Evolutionary conservation across 1,139 yeast genomes (phyloP).

Genomic region (Pichia sp.): DNA sequence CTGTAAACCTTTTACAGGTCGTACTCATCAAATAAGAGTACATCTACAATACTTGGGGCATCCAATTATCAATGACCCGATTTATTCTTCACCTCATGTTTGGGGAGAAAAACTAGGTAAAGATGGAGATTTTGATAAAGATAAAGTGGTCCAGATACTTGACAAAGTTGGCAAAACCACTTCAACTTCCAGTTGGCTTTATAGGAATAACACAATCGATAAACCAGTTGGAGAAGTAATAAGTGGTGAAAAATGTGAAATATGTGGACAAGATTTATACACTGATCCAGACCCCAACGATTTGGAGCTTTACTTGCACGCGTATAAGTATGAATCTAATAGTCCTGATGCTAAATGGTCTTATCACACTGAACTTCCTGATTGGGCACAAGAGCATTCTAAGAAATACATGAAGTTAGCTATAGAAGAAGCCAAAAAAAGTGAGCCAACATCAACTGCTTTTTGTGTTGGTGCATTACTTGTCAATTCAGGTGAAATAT

Average conservation of each 20-base stretch:
- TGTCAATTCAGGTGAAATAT: slow-evolving; percentile 48
- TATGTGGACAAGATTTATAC: slow-evolving; percentile 67
- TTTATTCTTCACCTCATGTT: slow-evolving; percentile 58
- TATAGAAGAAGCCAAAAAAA: slow-evolving; percentile 66
- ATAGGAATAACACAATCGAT: slow-evolving; percentile 29
- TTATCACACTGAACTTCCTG: slow-evolving; percentile 73
- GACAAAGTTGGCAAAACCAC: slow-evolving; percentile 62
- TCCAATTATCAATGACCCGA: slow-evolving; percentile 93
- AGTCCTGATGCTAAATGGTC: slow-evolving; percentile 46
- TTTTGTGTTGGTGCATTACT: slow-evolving; percentile 91
- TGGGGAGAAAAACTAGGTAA: slow-evolving; percentile 67
- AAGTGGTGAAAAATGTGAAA: slow-evolving; percentile 58
- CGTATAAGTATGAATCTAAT: slow-evolving; percentile 61
- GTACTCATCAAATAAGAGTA: slow-evolving; percentile 92
- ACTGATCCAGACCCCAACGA: slow-evolving; percentile 88
- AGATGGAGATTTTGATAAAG: slow-evolving; percentile 43
- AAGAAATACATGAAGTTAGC: slow-evolving; percentile 54
- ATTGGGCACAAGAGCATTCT: slow-evolving; percentile 71
- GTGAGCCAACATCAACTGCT: slow-evolving; percentile 79
- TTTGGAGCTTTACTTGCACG: slow-evolving; percentile 84
- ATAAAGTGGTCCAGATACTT: slow-evolving; percentile 36
- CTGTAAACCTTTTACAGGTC: slow-evolving; percentile 81
- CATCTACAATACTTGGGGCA: slow-evolving; percentile 81
- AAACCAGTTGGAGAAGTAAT: slow-evolving; percentile 30
- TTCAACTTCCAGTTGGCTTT: slow-evolving; percentile 63